Base-by-base conservation (phyloP, 192 early-diverging fungal genomes). In the Coemansia sp. region DNA sequence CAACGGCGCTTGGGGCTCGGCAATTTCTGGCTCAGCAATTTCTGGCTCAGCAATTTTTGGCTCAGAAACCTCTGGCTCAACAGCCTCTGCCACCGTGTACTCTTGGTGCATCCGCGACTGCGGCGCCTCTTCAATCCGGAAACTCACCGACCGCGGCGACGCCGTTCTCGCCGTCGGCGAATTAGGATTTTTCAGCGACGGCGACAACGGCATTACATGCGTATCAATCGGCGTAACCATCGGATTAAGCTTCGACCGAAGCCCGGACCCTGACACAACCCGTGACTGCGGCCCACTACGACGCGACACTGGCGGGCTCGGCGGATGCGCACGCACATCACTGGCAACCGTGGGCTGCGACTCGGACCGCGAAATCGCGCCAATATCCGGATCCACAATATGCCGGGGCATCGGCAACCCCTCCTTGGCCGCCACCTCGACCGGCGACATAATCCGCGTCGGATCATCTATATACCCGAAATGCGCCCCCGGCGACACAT, bases 371-470 rank as follows among this genome's bases (percentile, higher is more conserved):
- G 73, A 65, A 2, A 69, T 54, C 2, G 67, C 66, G n/a, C 64
- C 66, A 3, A 67, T 29, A 15, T 73, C 77, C 0, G 77, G 77
- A 21, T 80, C 77, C 5, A 75, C 72, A 14, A 80, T 72, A 37
- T 48, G 60, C 22, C 77, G 71, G 2, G 77, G 77, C 35, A 59
- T 62, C 32, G 77, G 77, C 41, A 80, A 59, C 1, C 77, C 77
- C 50, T 80, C 72, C 48, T 80, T 74, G 9, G 62, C 77, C 0
- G 77, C 77, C 11, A 79, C 72, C 45, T 79, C 77, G 17, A 70
- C 77, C 0, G 77, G 77, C 77, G 77, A 79, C 77, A 79, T 73
- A 22, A 79, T 74, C 25, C 72, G 77, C 58, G 54, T 9, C 41
- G 12, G 19, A 1, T 50, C 49, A n/a, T 61, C 60, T 58, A 67